These are phyloP conservation scores for Gyromitra esculenta DNA, from an alignment of 2,329 filamentous ascomycete genomes.

Conservation along the genomic window DNA sequence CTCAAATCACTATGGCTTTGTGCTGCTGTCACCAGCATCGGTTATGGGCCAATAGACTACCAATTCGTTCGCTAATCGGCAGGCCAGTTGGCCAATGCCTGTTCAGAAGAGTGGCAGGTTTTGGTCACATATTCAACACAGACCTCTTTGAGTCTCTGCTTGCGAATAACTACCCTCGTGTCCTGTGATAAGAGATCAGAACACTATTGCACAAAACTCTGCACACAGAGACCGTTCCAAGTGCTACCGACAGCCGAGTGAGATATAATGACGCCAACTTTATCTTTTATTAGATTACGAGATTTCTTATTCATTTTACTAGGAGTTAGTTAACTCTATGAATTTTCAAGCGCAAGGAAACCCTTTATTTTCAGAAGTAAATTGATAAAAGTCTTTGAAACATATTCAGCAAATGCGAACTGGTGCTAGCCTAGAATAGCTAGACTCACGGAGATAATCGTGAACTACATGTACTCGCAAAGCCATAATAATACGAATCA, in stretches of 20 bases:
- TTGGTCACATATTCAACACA: slow-evolving; percentile 32
- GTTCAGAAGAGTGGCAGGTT: slow-evolving; percentile 30
- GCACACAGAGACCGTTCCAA: slow-evolving; percentile 8
- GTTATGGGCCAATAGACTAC: slow-evolving; percentile 34
- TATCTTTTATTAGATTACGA: not conserved
- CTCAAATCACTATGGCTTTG: slow-evolving; percentile 42
- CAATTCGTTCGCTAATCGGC: slow-evolving; percentile 36
- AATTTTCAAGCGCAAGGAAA: not conserved
- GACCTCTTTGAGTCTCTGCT: slow-evolving; percentile 33
- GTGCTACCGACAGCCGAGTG: slow-evolving; percentile 31
- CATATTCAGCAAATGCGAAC: slow-evolving; percentile 9
- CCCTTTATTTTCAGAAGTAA: slow-evolving; percentile 8
- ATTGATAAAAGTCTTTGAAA: not conserved
- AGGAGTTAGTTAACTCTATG: not conserved
- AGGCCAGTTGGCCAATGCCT: slow-evolving; percentile 37
- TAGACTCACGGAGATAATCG: not conserved
- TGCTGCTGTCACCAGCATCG: slow-evolving; percentile 40
- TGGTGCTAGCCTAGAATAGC: slow-evolving; percentile 3
- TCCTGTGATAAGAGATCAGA: slow-evolving; percentile 31
- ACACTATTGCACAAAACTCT: slow-evolving; percentile 28
- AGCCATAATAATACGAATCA: not conserved
- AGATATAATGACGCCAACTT: slow-evolving; percentile 34
- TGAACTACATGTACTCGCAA: slow-evolving; percentile 3
- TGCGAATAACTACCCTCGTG: slow-evolving; percentile 20
- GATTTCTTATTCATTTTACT: not conserved